phyloP scores from a whole-genome alignment of 805 yeast genomes.

The Wickerhamiella occidentalis region DNA sequence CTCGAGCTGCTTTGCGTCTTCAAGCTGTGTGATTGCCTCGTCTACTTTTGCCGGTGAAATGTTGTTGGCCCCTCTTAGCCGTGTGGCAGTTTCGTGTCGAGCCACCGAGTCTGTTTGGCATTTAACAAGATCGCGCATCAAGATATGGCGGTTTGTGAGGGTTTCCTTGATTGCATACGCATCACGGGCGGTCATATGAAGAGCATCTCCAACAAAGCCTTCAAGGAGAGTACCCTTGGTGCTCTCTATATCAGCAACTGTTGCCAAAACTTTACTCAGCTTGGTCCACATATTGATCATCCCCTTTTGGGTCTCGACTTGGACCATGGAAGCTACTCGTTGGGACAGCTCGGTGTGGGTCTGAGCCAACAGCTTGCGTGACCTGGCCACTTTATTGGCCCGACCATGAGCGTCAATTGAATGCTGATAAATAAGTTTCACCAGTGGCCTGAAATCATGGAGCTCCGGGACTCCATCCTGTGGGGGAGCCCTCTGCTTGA shows the following conservation, averaged over 20 bases:
- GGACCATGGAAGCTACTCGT: constrained; percentile 21
- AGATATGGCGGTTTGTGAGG: constrained; percentile 76
- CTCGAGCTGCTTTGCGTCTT: constrained; percentile 65
- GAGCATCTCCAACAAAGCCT: constrained; percentile 67
- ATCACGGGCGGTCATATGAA: constrained; percentile 53
- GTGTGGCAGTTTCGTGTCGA: constrained; percentile 57
- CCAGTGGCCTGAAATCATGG: constrained; percentile 75
- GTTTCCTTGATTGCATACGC: constrained; percentile 86
- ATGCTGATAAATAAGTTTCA: constrained; percentile 57
- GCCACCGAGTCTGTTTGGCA: constrained; percentile 65
- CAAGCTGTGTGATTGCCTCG: constrained; percentile 71
- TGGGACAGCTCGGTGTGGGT: constrained; percentile 45
- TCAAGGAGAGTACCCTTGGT: constrained; percentile 58
- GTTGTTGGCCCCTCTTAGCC: constrained; percentile 56
- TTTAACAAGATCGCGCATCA: constrained; percentile 76
- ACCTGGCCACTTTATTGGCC: constrained; percentile 43
- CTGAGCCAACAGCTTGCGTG: constrained; percentile 38
- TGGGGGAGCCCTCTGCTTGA: constrained; percentile 86
- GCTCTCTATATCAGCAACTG: constrained; percentile 66
- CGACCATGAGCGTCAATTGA: constrained; percentile 41
- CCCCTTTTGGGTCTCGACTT: constrained; percentile 31
- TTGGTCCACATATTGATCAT: constrained; percentile 70
- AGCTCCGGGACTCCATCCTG: constrained; percentile 73
- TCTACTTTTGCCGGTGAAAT: constrained; percentile 83
- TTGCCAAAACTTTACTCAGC: constrained; percentile 52